These are phyloP conservation scores for Aspergillus terreus DNA, from an alignment of 2,329 filamentous ascomycete species.

Conservation along the genomic window DNA sequence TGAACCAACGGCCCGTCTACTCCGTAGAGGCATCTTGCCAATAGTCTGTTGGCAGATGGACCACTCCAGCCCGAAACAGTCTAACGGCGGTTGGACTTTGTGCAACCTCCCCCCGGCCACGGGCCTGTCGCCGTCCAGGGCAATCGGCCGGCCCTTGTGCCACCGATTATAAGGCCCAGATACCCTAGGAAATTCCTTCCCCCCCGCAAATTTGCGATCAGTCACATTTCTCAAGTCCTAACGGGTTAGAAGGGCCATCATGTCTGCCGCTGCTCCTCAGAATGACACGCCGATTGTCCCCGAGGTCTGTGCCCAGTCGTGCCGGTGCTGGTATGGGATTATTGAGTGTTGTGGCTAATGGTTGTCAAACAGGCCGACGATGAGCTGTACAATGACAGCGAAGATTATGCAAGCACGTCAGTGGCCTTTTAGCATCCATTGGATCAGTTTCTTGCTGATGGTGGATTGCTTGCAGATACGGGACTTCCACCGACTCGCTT, in stretches of 20 bases:
- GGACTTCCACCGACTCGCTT: slow-evolving; percentile 14
- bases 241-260: not conserved
- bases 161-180: not conserved
- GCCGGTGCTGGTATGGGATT: not conserved
- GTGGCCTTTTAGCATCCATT: slow-evolving; percentile 3
- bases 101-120: too few relatives aligned
- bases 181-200: not conserved
- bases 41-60: too few relatives aligned
- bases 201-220: not conserved
- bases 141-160: too few relatives aligned
- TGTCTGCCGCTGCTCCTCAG: not conserved
- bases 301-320: not conserved
- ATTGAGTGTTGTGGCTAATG: not conserved
- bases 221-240: not conserved
- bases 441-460: not conserved
- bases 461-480: not conserved
- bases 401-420: slow-evolving; percentile 4
- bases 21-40: too few relatives aligned
- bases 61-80: too few relatives aligned
- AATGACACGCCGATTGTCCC: not conserved
- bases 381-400: slow-evolving; percentile 8
- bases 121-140: too few relatives aligned
- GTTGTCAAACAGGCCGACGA: not conserved
- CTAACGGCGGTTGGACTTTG: too few relatives aligned
- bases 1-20: too few relatives aligned